These are phyloP conservation scores for Sparassis latifolia DNA, from an alignment of 1,284 basidiomycete species.

Conservation along the genomic window DNA sequence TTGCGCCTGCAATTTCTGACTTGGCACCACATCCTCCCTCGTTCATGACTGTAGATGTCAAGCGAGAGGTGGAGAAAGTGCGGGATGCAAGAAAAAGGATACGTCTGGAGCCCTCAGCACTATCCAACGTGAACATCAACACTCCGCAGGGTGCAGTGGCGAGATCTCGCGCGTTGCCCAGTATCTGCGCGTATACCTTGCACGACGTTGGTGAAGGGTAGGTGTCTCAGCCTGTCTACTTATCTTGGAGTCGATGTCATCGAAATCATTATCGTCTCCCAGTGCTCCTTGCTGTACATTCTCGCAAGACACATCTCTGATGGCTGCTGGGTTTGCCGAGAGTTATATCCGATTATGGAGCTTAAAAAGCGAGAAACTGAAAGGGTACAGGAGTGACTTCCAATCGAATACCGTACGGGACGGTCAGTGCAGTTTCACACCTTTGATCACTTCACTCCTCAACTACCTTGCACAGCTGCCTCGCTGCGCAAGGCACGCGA, in stretches of 20 bases:
- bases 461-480: slow-evolving; percentile 34
- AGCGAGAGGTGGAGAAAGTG: slow-evolving; percentile 86
- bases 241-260: background rate
- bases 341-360: slow-evolving; percentile 96
- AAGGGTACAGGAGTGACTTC: slow-evolving; percentile 73
- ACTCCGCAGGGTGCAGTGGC: slow-evolving; percentile 52
- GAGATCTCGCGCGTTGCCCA: slow-evolving; percentile 69
- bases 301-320: slow-evolving; percentile 87
- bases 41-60: slow-evolving; percentile 86
- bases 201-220: slow-evolving; percentile 92
- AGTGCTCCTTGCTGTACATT: slow-evolving; percentile 87
- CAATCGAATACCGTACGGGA: slow-evolving; percentile 62
- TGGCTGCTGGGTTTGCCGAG: slow-evolving; percentile 95
- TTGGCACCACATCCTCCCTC: slow-evolving; percentile 73
- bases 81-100: slow-evolving; percentile 90
- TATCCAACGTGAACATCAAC: slow-evolving; percentile 38
- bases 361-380: slow-evolving; percentile 87
- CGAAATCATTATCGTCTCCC: too few species aligned
- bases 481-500: slow-evolving; percentile 65
- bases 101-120: slow-evolving; percentile 69
- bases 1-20: slow-evolving; percentile 65
- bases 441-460: slow-evolving; percentile 3
- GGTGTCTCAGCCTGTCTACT: slow-evolving; percentile 8
- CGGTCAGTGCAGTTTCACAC: slow-evolving; percentile 38
- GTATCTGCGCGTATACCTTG: slow-evolving; percentile 88